These are phyloP conservation scores for Naganishia albida DNA, from an alignment of 1,284 basidiomycete genomes.

Conservation along the genomic window DNA sequence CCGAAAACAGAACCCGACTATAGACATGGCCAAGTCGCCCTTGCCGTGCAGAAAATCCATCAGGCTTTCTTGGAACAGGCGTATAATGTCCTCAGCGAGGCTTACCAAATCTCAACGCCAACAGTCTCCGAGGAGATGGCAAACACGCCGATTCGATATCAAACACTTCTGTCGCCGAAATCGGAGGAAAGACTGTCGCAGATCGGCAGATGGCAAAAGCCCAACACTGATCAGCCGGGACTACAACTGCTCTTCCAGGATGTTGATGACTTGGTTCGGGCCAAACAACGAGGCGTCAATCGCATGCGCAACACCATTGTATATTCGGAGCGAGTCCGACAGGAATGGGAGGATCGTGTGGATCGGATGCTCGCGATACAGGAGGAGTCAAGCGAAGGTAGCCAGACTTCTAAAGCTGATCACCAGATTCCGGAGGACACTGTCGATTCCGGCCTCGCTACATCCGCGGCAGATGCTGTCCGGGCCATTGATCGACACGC, in stretches of 20 bases:
- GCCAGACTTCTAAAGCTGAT: conserved; percentile 25
- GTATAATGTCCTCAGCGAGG: conserved; percentile 77
- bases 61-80: conserved; percentile 75
- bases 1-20: conserved; percentile 26
- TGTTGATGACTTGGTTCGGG: conserved; percentile 80
- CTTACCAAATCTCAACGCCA: conserved; percentile 82
- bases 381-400: conserved; percentile 54
- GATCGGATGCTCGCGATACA: conserved; percentile 64
- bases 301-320: conserved; percentile 97
- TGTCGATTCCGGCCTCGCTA: neutral
- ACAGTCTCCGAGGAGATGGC: conserved; percentile 86
- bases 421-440: neutral
- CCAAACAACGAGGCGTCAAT: conserved; percentile 92
- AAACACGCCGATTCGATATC: conserved; percentile 87
- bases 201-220: conserved; percentile 80
- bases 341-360: conserved; percentile 94
- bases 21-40: conserved; percentile 57
- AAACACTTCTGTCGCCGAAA: conserved; percentile 79
- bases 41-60: conserved; percentile 78
- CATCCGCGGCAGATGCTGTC: neutral
- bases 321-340: conserved; percentile 94
- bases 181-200: conserved; percentile 80
- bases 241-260: conserved; percentile 79
- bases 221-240: conserved; percentile 79
- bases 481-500: conserved; percentile 30